Evolutionary conservation across 345 rosid genomes (phyloP), one percentile per base, ranked within the genome.

Genomic region (Ricinus communis): DNA sequence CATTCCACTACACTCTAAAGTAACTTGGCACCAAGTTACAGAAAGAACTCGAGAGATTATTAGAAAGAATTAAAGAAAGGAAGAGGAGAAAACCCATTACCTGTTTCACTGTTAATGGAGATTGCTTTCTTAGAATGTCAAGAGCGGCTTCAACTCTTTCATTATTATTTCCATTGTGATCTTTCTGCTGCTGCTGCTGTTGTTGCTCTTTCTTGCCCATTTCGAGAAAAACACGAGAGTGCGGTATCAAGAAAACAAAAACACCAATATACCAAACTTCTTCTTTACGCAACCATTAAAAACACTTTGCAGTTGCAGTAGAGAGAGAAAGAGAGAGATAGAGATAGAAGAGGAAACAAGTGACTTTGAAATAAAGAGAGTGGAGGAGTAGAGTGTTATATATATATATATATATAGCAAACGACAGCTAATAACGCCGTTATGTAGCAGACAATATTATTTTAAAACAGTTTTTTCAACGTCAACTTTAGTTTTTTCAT

Each of bases 31-130:
- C 14, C 22, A 53, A 22, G 22, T 53, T n/a, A 8, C 7, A 31
- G 41, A 14, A 38, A 58, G 10, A 22, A 58, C 53, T 5, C 19
- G 22, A 43, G 21, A 31, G 47, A 31, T 16, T n/a, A 31, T 19
- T 2, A 33, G 21, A 31, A 59, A 31, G 24, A 30, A 31, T 19
- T 2, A 33, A 58, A 16, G 38, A 28, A 4, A 8, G 21, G 50
- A 21, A 63, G 28, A 24, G 28, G 8, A 31, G 10, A 45, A 64
- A 59, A 30, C 73, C 14, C 40, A 8, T 43, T 43, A 90, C 99
- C 88, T 95, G 99, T 70, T 90, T 95, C 9, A 81, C 82, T 43
- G 98, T 82, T 72, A 95, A 87, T 43, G 93, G 85, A 69, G 88
- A 63, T 74, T 95, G 97, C 82, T 88, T 90, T 52, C 86, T 74